These are phyloP conservation scores for Arthrobotrys conoides DNA, from an alignment of 2,329 filamentous ascomycete species.

Conservation along the genomic window DNA sequence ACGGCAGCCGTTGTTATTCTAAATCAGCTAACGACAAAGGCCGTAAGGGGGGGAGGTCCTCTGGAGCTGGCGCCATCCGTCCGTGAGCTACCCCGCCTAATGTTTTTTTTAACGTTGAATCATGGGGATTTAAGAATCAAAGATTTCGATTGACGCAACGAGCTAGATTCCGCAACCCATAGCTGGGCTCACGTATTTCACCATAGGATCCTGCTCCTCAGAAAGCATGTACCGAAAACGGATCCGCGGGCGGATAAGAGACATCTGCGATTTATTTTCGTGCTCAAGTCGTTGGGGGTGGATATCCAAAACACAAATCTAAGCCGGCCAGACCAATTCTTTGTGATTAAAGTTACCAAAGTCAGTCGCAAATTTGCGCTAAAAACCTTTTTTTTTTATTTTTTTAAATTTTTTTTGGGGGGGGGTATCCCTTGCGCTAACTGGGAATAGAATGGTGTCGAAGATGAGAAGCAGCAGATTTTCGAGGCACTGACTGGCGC, in stretches of 20 bases:
- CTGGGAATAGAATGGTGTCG: constrained; percentile 49
- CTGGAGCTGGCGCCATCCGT: constrained; percentile 54
- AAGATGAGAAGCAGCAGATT: constrained; percentile 53
- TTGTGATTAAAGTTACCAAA: constrained; percentile 52
- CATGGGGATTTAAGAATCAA: constrained; percentile 1
- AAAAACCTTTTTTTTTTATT: too few species aligned
- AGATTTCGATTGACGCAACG: constrained; percentile 9
- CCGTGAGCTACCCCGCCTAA: constrained; percentile 30
- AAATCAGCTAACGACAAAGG: constrained; percentile 52
- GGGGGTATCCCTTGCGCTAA: constrained; percentile 42
- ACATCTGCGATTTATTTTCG: constrained; percentile 57
- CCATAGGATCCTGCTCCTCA: constrained; percentile 51
- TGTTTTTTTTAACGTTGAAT: too few species aligned
- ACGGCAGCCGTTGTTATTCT: constrained; percentile 50
- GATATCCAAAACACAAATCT: constrained; percentile 56
- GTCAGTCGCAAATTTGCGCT: constrained; percentile 31
- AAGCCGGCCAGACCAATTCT: constrained; percentile 50
- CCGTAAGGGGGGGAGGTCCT: constrained; percentile 47
- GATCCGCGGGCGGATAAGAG: constrained; percentile 40
- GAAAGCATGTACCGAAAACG: constrained; percentile 57
- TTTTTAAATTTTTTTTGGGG: too few species aligned
- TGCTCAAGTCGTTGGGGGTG: constrained; percentile 50
- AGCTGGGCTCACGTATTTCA: constrained; percentile 53
- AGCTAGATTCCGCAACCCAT: constrained; percentile 50
- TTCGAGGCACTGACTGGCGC: constrained; percentile 54